Base-by-base conservation (phyloP, 2,329 filamentous ascomycete species). In the Penicillium sp. region DNA sequence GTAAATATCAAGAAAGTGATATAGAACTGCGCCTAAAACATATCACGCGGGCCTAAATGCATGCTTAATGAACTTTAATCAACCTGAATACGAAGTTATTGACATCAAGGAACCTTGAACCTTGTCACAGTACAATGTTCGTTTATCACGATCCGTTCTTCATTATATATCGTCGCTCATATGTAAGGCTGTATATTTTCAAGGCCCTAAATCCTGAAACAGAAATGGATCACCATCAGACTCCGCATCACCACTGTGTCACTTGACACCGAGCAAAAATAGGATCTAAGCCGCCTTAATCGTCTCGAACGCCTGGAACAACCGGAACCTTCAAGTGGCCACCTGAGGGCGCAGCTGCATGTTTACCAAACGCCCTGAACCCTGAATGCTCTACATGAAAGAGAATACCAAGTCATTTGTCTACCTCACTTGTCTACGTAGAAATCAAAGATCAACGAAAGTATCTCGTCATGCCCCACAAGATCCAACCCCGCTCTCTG, bases 401-500 rank as follows among this genome's bases (percentile, higher is more conserved):
- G 15, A 29, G 9, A 25, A 39, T 12, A 5, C 2, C 25, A 17
- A 33, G 13, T 49, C 9, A 21, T 15, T 17, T 19, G 10, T 39
- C 23, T 39, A 13, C 31, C 13, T 42, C 38, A 39, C 5, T 42
- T 12, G 42, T n/a, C 42, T 15, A 27, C 5, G n/a, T 17, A 17
- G 4, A 36, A 12, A 50, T 25, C 21, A 4, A 39, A 44, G 39
- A 33, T 50, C 27, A 55, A 17, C 29, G 13, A 42, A 49, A 42
- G 42, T 53, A 29, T 48, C 49, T 36, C 49, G 29, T 31, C 45
- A 44, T 35, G 58, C 60, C 61, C 60, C 60, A 57, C 54, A 54
- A 53, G 21, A 35, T 50, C 55, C 27, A 54, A 64, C 61, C 60
- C 58, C 59, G 61, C 58, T 60, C 55, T 41, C 53, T 35, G 31